These are phyloP conservation scores for Debaryomycetaceae sp. DNA, from an alignment of 1,139 yeast genomes.

Conservation along the genomic window DNA sequence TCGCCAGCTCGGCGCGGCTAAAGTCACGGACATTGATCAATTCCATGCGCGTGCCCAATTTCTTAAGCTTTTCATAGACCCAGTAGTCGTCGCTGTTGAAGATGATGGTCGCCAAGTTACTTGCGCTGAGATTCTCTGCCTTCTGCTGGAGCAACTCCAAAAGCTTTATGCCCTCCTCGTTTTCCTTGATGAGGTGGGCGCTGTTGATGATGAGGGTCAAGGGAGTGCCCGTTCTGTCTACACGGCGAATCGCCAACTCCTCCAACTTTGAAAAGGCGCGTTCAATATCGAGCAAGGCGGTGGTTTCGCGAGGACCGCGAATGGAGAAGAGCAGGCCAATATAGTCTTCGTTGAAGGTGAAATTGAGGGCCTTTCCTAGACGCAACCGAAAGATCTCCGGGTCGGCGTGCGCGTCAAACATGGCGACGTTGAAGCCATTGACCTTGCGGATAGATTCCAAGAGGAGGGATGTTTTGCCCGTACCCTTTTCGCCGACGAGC, in stretches of 20 bases:
- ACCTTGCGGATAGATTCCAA: conserved; percentile 60
- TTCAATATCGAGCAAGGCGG: conserved; percentile 73
- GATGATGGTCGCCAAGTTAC: conserved; percentile 64
- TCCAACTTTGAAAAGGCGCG: conserved; percentile 71
- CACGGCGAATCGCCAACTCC: conserved; percentile 52
- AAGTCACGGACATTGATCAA: conserved; percentile 64
- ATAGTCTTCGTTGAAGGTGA: conserved; percentile 69
- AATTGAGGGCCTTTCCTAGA: conserved; percentile 65
- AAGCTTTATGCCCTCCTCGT: conserved; percentile 57
- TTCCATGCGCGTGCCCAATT: conserved; percentile 64
- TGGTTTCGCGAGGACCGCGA: conserved; percentile 77
- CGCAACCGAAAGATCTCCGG: conserved; percentile 74
- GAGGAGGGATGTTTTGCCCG: conserved; percentile 71
- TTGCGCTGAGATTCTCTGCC: conserved; percentile 68
- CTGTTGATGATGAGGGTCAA: conserved; percentile 62
- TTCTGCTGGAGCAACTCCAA: conserved; percentile 76
- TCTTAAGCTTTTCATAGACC: conserved; percentile 70
- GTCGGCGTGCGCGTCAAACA: conserved; percentile 78
- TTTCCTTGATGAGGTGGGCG: conserved; percentile 64
- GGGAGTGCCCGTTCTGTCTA: conserved; percentile 32
- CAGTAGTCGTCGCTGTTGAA: conserved; percentile 83
- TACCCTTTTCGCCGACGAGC: conserved; percentile 76
- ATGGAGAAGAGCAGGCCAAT: conserved; percentile 76
- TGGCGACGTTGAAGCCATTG: conserved; percentile 55
- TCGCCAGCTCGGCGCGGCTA: conserved; percentile 42